phyloP scores from a whole-genome alignment of 805 yeast genomes.

The Saturnispora zaruensis region DNA sequence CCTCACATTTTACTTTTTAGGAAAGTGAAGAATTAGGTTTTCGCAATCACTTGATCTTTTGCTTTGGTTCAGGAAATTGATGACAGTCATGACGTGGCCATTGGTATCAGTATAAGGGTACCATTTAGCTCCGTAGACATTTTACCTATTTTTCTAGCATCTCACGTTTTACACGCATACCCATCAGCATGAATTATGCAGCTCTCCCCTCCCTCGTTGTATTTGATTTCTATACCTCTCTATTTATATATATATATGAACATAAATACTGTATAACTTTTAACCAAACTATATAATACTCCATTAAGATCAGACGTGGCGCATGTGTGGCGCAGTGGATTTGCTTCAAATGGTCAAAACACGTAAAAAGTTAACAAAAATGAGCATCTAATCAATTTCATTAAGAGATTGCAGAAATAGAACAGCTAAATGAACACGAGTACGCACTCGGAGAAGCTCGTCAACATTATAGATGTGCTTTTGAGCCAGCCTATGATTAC shows the following conservation, averaged over 20 bases:
- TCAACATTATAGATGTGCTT: constrained; percentile 1
- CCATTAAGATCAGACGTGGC: background rate
- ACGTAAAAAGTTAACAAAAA: background rate
- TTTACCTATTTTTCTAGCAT: background rate
- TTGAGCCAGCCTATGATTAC: background rate
- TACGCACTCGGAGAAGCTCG: constrained; percentile 4
- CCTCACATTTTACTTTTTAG: constrained; percentile 91
- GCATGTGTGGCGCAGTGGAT: background rate
- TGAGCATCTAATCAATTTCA: background rate
- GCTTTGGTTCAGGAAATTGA: background rate
- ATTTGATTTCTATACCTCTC: background rate
- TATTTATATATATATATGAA: background rate
- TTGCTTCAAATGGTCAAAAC: background rate
- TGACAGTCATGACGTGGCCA: background rate
- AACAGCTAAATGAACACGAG: background rate
- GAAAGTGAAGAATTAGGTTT: constrained; percentile 36
- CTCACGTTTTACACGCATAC: background rate
- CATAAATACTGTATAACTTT: background rate
- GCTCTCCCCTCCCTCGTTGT: background rate
- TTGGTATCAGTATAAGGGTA: background rate
- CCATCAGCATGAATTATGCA: background rate
- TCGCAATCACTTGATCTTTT: background rate
- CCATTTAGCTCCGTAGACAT: background rate
- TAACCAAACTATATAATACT: background rate
- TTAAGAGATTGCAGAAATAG: background rate